Evolutionary conservation across 345 rosid species (phyloP).

Genomic region (Balakata baccata): DNA sequence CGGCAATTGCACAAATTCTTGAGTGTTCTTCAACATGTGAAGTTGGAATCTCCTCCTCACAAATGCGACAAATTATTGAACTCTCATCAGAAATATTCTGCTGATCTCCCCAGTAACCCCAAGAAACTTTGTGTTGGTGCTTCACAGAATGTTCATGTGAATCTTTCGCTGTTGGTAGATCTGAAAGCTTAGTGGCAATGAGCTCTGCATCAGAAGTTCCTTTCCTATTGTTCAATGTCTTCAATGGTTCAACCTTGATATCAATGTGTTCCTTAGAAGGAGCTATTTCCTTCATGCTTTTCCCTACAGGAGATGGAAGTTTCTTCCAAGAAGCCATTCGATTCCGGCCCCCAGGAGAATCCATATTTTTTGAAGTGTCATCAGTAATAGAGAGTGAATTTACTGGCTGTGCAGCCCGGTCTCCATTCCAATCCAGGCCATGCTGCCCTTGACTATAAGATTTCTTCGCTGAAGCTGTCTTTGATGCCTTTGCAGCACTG

Average conservation of each 20-base stretch:
- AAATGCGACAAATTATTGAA: conserved; percentile 95
- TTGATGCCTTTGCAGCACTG: conserved; percentile 54
- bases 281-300: conserved; percentile 52
- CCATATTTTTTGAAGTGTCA: conserved; percentile 46
- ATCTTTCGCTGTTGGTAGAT: conserved; percentile 54
- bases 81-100: conserved; percentile 61
- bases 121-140: conserved; percentile 84
- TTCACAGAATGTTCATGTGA: conserved; percentile 57
- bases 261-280: conserved; percentile 50
- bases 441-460: conserved; percentile 94
- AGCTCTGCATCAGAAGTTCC: conserved; percentile 43
- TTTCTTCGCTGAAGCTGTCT: conserved; percentile 61
- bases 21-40: conserved; percentile 92
- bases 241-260: conserved; percentile 50
- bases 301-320: conserved; percentile 76
- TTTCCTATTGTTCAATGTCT: conserved; percentile 32
- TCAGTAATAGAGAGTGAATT: conserved; percentile 42
- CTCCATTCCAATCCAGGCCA: conserved; percentile 69
- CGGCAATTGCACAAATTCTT: conserved; percentile 88
- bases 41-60: conserved; percentile 96
- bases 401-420: conserved; percentile 39
- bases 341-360: conserved; percentile 59
- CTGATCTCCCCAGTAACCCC: conserved; percentile 97
- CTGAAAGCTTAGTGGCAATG: conserved; percentile 41
- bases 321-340: conserved; percentile 90